Conservation (phyloP, 2,329 filamentous ascomycete genomes). For the Setomelanomma holmii region DNA sequence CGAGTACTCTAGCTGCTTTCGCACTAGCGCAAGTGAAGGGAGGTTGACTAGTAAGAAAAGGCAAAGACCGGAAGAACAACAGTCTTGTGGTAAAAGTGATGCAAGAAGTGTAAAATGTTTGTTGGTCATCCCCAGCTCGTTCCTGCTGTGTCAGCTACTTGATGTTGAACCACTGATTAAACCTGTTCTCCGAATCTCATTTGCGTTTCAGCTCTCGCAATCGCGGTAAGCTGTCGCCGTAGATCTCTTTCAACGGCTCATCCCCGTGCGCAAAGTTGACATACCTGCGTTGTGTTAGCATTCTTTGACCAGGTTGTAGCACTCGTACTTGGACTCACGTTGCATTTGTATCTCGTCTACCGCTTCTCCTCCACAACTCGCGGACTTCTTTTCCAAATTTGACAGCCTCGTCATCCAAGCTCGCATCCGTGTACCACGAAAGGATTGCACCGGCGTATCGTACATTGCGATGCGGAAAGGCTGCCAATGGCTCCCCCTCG, state of each 20-base stretch:
- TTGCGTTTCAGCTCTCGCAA: slow-evolving; percentile 14
- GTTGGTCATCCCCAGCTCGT: no score
- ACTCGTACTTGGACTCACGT: slow-evolving; percentile 5
- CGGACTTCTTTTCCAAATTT: slow-evolving; percentile 29
- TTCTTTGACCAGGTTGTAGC: no score
- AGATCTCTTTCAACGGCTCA: slow-evolving; percentile 10
- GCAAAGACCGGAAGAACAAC: no score
- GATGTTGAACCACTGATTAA: slow-evolving; percentile 11
- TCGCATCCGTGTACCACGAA: slow-evolving; percentile 47
- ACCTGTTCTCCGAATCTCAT: slow-evolving; percentile 15
- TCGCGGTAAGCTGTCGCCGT: slow-evolving; percentile 8
- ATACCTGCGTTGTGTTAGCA: slow-evolving; percentile 8
- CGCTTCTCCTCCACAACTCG: slow-evolving; percentile 6
- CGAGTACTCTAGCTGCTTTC: no score
- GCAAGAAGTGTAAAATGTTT: no score
- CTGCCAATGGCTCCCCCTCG: slow-evolving; percentile 3
- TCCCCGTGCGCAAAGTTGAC: slow-evolving; percentile 16
- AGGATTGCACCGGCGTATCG: slow-evolving; percentile 45
- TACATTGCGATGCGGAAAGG: slow-evolving; percentile 39
- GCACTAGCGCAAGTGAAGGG: background rate
- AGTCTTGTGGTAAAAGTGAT: no score
- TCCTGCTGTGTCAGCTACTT: no score
- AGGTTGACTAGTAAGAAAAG: no score
- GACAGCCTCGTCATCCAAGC: slow-evolving; percentile 42
- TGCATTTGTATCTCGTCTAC: background rate